Percentiles rank a stretch among this genome's conserved stretches.
phyloP scores from a whole-genome alignment of 768 basidiomycete genomes.

The Suillus fuscotomentosus region DNA sequence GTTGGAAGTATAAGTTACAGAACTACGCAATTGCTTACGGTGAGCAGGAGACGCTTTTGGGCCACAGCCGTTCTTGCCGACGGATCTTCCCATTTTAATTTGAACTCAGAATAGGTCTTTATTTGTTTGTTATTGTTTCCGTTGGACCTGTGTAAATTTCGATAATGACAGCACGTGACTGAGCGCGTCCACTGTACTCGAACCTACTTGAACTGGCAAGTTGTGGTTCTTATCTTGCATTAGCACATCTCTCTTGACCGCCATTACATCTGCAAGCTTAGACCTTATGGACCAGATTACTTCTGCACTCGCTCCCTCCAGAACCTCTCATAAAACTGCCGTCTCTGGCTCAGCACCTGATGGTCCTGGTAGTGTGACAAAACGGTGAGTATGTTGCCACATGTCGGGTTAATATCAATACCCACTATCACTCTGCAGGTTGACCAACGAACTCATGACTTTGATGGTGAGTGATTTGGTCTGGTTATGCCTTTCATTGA shows the following conservation, averaged over 20 bases:
- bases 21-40: slow-evolving; percentile 16
- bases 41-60: neutral
- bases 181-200: slow-evolving; percentile 24
- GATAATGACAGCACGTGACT: slow-evolving; percentile 24
- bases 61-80: slow-evolving; percentile 6
- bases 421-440: slow-evolving; percentile 36
- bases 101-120: slow-evolving; percentile 4
- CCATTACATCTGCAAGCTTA: slow-evolving; percentile 14
- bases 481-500: slow-evolving; percentile 3
- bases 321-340: slow-evolving; percentile 56
- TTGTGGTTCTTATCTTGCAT: slow-evolving; percentile 8
- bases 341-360: slow-evolving; percentile 52
- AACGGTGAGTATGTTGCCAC: slow-evolving; percentile 51
- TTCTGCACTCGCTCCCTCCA: slow-evolving; percentile 58
- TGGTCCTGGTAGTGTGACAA: slow-evolving; percentile 75
- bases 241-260: slow-evolving; percentile 10
- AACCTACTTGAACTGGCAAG: neutral
- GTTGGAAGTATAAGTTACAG: slow-evolving; percentile 24
- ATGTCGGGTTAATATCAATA: slow-evolving; percentile 6
- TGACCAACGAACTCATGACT: slow-evolving; percentile 84
- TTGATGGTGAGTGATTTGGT: slow-evolving; percentile 62
- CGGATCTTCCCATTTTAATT: neutral
- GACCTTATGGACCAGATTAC: slow-evolving; percentile 69
- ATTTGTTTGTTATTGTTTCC: neutral
- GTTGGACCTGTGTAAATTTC: slow-evolving; percentile 1